Evolutionary conservation across 495 filamentous ascomycete genomes (phyloP).

Genomic region (Aspergillus saccharolyticus): DNA sequence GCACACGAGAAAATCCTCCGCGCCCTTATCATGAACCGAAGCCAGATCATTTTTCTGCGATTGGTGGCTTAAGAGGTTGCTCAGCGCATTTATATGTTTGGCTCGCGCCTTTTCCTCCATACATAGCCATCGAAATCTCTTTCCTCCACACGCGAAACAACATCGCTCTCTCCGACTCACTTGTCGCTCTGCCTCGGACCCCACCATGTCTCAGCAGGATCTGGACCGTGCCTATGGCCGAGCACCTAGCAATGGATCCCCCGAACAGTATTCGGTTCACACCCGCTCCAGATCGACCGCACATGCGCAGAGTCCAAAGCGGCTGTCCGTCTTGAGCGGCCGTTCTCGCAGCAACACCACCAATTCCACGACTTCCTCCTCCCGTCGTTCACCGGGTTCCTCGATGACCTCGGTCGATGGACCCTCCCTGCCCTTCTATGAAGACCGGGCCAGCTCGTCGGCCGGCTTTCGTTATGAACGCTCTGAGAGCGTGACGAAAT

Average conservation of each 20-base stretch:
- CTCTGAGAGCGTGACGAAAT: constrained; percentile 38
- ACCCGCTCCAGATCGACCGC: constrained; percentile 41
- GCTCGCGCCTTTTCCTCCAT: neutral
- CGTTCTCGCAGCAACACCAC: constrained; percentile 45
- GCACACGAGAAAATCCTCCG: neutral
- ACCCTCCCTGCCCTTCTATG: constrained; percentile 21
- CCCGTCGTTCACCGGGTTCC: constrained; percentile 34
- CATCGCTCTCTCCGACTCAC: constrained; percentile 15
- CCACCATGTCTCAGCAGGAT: constrained; percentile 17
- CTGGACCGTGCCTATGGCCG: constrained; percentile 33
- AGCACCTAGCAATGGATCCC: constrained; percentile 33
- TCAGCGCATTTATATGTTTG: constrained; percentile 3
- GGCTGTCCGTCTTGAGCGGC: constrained; percentile 39
- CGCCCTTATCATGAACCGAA: constrained; percentile 17
- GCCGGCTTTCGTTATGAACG: constrained; percentile 30
- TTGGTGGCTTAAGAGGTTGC: constrained; percentile 16
- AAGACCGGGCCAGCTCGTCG: constrained; percentile 31
- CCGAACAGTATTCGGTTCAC: constrained; percentile 37
- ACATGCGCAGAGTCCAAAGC: constrained; percentile 37
- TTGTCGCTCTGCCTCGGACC: constrained; percentile 11
- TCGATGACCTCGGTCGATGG: constrained; percentile 39
- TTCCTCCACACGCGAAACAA: neutral
- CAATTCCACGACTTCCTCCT: constrained; percentile 34
- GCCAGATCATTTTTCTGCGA: constrained; percentile 10
- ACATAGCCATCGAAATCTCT: neutral